Evolutionary conservation across 1,284 basidiomycete species (phyloP), one percentile per base, ranked within the genome.

Genomic region (Stereum hirsutum): DNA sequence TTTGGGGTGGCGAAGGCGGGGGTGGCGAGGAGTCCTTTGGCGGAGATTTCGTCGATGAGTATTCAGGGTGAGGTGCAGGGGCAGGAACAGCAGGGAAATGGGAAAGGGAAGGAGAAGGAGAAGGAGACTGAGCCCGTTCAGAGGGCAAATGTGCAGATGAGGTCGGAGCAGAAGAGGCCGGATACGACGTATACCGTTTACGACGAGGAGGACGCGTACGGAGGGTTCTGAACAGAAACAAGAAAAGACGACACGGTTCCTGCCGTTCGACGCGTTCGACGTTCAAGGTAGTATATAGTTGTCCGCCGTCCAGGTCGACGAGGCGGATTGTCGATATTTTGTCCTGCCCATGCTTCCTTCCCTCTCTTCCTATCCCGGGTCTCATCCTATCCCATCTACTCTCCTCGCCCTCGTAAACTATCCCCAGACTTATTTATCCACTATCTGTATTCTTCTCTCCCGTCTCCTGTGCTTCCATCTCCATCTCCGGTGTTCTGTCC

Each of bases 161-260:
- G n/a, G n/a, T n/a, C n/a, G n/a, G 36, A 40, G 12, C 33, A 39
- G 14, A 57, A 57, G 49, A 60, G 69, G 41, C 70, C 69, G 1
- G 52, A 57, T 21, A 67, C 72, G 36, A 60, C 66, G 36, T 70
- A 74, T 48, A 75, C 76, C 19, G 46, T 79, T 46, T 81, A 81
- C 50, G 68, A 75, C 50, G 69, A 72, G 26, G 72, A 74, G n/a
- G 80, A 83, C 48, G 78, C 73, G 31, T 83, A 83, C 50, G 75
- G 68, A 25, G 80, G 80, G 27, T 70, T 82, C 55, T 81, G 61
- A 66, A 11, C 15, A n/a, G n/a, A n/a, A n/a, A n/a, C n/a, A n/a
- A n/a, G n/a, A n/a, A n/a, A n/a, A n/a, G n/a, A n/a, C n/a, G n/a
- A n/a, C n/a, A n/a, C 7, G 17, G 15, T 26, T 23, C 8, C n/a